phyloP scores from a whole-genome alignment of 2,329 filamentous ascomycete species.

The Trichoderma hamatum region DNA sequence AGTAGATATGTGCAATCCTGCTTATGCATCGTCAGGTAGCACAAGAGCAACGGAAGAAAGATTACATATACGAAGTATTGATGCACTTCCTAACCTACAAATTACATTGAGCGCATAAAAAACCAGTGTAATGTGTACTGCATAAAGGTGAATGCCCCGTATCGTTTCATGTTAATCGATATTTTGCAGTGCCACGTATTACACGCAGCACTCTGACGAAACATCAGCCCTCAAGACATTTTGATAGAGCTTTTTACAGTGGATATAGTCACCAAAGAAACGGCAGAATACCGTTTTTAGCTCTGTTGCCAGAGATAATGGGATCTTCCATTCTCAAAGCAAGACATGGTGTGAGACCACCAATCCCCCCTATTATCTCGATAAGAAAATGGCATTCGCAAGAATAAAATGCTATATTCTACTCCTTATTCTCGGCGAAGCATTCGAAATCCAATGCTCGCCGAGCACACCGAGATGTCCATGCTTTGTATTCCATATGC shows the following conservation, averaged over 20 bases:
- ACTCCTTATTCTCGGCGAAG: background rate
- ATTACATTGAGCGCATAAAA: background rate
- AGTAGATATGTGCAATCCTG: no score
- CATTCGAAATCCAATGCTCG: background rate
- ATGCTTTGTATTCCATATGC: background rate
- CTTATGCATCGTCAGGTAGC: background rate
- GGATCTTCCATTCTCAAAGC: background rate
- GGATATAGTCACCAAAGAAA: background rate
- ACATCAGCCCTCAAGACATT: background rate
- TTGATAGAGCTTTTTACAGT: background rate
- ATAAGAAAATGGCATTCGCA: background rate
- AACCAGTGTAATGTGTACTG: background rate
- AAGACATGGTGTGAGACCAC: background rate
- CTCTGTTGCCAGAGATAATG: background rate
- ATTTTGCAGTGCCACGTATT: background rate
- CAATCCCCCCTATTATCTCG: background rate
- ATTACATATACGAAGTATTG: background rate
- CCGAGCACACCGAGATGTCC: background rate
- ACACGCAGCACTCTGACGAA: background rate
- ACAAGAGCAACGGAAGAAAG: background rate
- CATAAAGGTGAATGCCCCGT: background rate
- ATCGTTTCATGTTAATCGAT: background rate
- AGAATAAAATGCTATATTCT: background rate
- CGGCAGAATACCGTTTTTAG: background rate
- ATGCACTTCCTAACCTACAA: background rate